A percentile compares a stretch with the other conserved stretches of the same genome.
Evolutionary conservation across 2,329 filamentous ascomycete species (phyloP).

Genomic region (Sporothrix mexicana): DNA sequence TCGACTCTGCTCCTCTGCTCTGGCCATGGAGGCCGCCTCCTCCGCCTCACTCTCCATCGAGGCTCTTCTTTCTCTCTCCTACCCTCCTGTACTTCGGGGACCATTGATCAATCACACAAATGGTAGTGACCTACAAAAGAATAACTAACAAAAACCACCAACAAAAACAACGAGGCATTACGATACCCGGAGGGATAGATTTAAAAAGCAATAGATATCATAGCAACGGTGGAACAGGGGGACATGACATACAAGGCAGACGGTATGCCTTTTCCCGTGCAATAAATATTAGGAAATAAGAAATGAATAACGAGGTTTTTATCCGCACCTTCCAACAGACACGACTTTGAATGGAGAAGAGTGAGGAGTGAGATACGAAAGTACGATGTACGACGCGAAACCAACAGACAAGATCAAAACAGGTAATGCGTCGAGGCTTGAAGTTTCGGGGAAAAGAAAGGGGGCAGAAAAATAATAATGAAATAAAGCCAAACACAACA

Average conservation of each 20-base stretch:
- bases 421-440: background rate
- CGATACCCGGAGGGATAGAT: background rate
- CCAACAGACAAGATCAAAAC: conserved; percentile 18
- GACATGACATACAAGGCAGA: background rate
- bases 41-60: background rate
- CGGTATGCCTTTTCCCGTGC: background rate
- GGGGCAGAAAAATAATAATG: background rate
- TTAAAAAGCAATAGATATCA: no score
- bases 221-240: background rate
- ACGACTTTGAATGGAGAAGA: background rate
- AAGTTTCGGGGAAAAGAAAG: background rate
- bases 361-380: background rate
- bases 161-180: background rate
- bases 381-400: conserved; percentile 11
- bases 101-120: conserved; percentile 17
- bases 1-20: background rate
- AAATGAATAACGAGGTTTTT: conserved; percentile 4
- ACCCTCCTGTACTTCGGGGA: conserved; percentile 1
- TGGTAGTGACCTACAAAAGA: conserved; percentile 23
- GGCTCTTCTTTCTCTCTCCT: background rate
- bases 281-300: background rate
- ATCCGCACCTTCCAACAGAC: background rate
- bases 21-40: background rate
- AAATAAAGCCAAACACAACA: background rate
- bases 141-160: background rate